Evolutionary conservation across 2,329 filamentous ascomycete genomes (phyloP).

Genomic region (Fusarium robinianum): DNA sequence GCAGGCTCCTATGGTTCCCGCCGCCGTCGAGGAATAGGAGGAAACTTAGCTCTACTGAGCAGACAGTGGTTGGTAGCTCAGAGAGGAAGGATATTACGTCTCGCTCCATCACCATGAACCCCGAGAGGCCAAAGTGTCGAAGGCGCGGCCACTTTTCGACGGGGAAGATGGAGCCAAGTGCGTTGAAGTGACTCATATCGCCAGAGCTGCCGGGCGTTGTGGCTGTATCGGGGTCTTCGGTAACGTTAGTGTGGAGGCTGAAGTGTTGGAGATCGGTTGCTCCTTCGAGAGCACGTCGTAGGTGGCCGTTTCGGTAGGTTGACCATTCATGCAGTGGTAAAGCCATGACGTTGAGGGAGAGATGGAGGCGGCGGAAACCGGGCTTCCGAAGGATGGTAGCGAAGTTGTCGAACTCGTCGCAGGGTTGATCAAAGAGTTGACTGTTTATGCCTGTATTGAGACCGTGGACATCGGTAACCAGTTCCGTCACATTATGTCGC

Average conservation of each 20-base stretch:
- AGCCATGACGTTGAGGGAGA: neutral
- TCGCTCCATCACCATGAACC: slow-evolving; percentile 34
- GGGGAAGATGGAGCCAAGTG: slow-evolving; percentile 39
- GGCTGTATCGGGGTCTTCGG: accelerated
- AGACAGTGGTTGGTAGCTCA: slow-evolving; percentile 34
- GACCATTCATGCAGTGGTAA: accelerated
- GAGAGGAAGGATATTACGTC: slow-evolving; percentile 40
- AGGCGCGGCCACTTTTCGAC: slow-evolving; percentile 36
- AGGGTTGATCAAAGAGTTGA: slow-evolving; percentile 1
- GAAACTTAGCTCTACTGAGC: slow-evolving; percentile 42
- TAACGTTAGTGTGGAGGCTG: slow-evolving; percentile 19
- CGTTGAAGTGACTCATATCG: slow-evolving; percentile 5
- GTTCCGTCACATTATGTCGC: slow-evolving; percentile 36
- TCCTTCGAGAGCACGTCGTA: slow-evolving; percentile 1
- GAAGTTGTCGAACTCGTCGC: slow-evolving; percentile 8
- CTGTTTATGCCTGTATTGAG: slow-evolving; percentile 39
- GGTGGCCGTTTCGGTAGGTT: slow-evolving; percentile 1
- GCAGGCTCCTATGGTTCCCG: slow-evolving; percentile 3
- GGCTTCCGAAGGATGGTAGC: slow-evolving; percentile 2
- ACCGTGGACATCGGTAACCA: slow-evolving; percentile 41
- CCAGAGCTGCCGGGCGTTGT: accelerated
- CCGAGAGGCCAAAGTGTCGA: slow-evolving; percentile 40
- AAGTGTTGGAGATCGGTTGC: slow-evolving; percentile 31
- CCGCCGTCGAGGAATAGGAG: slow-evolving; percentile 30
- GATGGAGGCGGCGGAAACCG: slow-evolving; percentile 5